phyloP scores from a whole-genome alignment of 768 basidiomycete genomes.

The Amanita rimosa region DNA sequence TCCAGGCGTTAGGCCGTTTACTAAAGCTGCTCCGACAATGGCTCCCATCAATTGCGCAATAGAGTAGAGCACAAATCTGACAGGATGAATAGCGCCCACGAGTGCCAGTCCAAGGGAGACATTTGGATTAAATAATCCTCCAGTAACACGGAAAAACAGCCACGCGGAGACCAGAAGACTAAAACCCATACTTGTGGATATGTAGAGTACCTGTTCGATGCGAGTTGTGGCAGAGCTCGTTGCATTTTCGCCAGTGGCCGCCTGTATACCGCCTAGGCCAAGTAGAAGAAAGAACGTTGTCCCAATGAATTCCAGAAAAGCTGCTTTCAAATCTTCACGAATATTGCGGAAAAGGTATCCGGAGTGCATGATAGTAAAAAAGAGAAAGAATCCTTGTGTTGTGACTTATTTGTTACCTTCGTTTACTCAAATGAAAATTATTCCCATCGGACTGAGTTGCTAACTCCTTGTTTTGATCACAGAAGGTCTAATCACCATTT shows the following conservation, averaged over 20 bases:
- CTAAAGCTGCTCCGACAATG: slow-evolving; percentile 45
- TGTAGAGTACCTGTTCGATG: slow-evolving; percentile 39
- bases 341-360: slow-evolving; percentile 15
- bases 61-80: slow-evolving; percentile 47
- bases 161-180: slow-evolving; percentile 53
- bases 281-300: slow-evolving; percentile 55
- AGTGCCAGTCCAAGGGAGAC: slow-evolving; percentile 50
- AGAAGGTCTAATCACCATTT: too few relatives aligned
- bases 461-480: background rate
- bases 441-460: background rate
- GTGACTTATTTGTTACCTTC: background rate
- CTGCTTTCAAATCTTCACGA: slow-evolving; percentile 32
- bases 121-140: slow-evolving; percentile 57
- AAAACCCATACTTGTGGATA: slow-evolving; percentile 49
- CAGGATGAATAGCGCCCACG: slow-evolving; percentile 39
- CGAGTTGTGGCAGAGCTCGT: slow-evolving; percentile 15
- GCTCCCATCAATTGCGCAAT: slow-evolving; percentile 52
- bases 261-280: slow-evolving; percentile 55
- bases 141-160: slow-evolving; percentile 54
- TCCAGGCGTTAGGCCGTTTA: slow-evolving; percentile 44
- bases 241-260: slow-evolving; percentile 27
- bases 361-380: background rate
- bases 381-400: background rate
- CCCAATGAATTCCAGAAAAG: slow-evolving; percentile 46
- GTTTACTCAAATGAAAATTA: too few relatives aligned